Base-by-base conservation (phyloP, 345 rosid genomes). In the Eucalyptus albens region DNA sequence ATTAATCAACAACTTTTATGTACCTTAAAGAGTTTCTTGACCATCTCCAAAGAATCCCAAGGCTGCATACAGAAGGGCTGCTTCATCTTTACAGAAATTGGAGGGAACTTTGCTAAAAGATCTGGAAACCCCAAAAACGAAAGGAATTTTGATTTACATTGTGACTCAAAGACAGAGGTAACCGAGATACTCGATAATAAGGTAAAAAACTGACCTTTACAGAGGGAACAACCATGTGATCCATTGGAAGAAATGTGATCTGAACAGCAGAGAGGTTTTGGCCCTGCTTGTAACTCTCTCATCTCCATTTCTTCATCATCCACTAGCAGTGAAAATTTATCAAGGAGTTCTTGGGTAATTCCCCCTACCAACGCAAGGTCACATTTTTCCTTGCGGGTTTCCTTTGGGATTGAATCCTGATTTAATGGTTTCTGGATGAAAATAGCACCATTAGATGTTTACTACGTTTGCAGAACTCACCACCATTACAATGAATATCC, bases 11-110 rank as follows among this genome's bases (percentile, higher is more conserved):
- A 37, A 87, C 77, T 87, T 60, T 59, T 31, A 55, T 86, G 86
- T 90, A 98, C 99, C 99, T 98, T 98, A 92, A 98, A 97, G 85
- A 98, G 94, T 90, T 98, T 98, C 95, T 96, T 98, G 60, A 96
- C 98, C 60, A 92, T 86, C 92, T 94, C 98, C 77, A 94, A 89
- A 92, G 97, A 96, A 92, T 92, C 94, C 99, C 99, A 96, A 60
- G 97, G 97, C 90, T 94, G 96, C 92, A 92, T 91, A 67, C 94
- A 92, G 89, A 97, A 95, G 45, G 99, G 99, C 91, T 92, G 93
- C 94, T 95, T 96, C 99, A 96, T 96, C 94, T 92, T 91, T 82
- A 98, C 97, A 69, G 95, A 95, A 91, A 87, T 92, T 83, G 99
- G 99, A 90, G 99, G 99, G 91, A 98, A 98, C 92, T 96, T 96